Evolutionary conservation across 2,329 filamentous ascomycete species (phyloP), one percentile per base, ranked within the genome.

Genomic region (Chaetothyriales sp.): DNA sequence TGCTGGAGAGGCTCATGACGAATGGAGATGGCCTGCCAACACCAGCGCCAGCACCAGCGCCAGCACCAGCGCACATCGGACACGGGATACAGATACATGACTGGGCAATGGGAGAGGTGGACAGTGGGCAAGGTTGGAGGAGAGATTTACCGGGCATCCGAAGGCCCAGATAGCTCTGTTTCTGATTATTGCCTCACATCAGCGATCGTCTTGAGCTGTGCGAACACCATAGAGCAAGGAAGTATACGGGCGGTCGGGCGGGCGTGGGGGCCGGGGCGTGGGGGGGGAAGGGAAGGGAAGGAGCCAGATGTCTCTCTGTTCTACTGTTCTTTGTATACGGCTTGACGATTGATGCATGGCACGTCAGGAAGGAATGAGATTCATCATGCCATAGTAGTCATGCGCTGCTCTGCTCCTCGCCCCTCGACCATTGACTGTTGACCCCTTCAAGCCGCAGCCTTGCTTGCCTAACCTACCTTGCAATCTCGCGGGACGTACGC

Each of bases 1-100:
- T 40, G 15, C 33, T 2, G 33, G 33, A 40, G 22, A 40, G 22
- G 50, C 49, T 50, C 50, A 54, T 45, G 51, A 51, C 52, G 49
- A 57, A 46, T 51, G 53, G 45, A 58, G 57, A 59, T 56, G 53
- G 52, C n/a, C n/a, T n/a, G n/a, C 57, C 51, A 40, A 13, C 33
- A 43, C 9, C 4, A 15, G 33, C 10, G 29, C 33, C n/a, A n/a
- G n/a, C n/a, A n/a, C n/a, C n/a, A n/a, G n/a, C n/a, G n/a, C 57
- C 51, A 40, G 33, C 33, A 43, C 9, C 4, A 15, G 33, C 10
- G 29, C 33, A 40, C 10, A 15, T n/a, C 33, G 33, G 33, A 40
- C 15, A 40, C 13, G 33, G 33, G 33, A 40, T 40, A 40, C 33
- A 40, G 33, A 40, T 13, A 40, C 33, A 15, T 4, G 10, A 40